Percentiles rank a stretch among this genome's conserved stretches.
Conservation (phyloP, 495 filamentous ascomycete species). For the Chaetomium tenue region DNA sequence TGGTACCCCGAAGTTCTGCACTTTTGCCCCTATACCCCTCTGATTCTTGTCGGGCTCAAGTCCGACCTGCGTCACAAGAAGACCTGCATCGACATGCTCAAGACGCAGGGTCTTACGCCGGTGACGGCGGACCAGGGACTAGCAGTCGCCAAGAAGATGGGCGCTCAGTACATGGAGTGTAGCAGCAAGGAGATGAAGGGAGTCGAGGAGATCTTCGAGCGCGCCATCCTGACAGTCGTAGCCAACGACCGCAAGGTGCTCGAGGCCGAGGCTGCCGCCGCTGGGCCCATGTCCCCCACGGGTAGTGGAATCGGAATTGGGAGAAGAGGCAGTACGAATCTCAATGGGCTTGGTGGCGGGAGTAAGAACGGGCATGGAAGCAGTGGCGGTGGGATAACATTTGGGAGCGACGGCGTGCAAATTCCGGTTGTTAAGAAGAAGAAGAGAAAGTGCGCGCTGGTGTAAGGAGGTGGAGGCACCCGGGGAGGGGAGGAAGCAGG, state of each 20-base stretch:
- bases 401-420: conserved; percentile 25
- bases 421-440: conserved; percentile 51
- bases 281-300: too few species aligned
- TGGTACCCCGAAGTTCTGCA: conserved; percentile 99
- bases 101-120: conserved; percentile 93
- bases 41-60: conserved; percentile 93
- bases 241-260: conserved; percentile 58
- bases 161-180: conserved; percentile 93
- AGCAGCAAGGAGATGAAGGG: conserved; percentile 95
- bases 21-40: conserved; percentile 95
- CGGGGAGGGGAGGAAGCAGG: conserved; percentile 15
- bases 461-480: conserved; percentile 8
- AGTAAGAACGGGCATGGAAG: too few species aligned
- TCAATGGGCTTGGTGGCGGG: neutral
- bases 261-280: conserved; percentile 42
- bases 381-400: conserved; percentile 23
- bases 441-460: conserved; percentile 54
- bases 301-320: conserved; percentile 7
- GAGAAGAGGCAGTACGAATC: neutral
- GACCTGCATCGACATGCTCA: conserved; percentile 95
- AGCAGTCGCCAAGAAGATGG: conserved; percentile 86
- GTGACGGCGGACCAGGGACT: conserved; percentile 88
- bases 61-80: conserved; percentile 92
- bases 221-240: conserved; percentile 83
- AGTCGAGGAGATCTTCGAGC: conserved; percentile 91